phyloP scores from a whole-genome alignment of 345 rosid species.

The Punica granatum region DNA sequence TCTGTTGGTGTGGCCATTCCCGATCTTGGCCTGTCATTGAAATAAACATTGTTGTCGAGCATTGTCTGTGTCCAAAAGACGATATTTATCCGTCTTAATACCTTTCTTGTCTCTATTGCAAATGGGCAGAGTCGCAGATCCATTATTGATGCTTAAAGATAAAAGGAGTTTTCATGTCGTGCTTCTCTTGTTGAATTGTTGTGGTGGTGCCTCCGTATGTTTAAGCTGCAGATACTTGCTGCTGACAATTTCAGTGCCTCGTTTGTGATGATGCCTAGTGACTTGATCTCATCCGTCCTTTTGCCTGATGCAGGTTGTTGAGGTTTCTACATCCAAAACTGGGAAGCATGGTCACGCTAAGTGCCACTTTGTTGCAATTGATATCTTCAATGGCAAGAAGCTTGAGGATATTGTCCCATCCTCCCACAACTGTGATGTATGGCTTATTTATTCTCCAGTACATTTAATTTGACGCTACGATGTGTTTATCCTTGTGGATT shows the following conservation, averaged over 20 bases:
- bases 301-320: constrained; percentile 46
- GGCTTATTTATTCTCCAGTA: not conserved
- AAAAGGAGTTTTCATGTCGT: too few relatives aligned
- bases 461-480: not conserved
- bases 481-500: not conserved
- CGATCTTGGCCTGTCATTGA: not conserved
- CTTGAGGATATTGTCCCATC: constrained; percentile 86
- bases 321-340: constrained; percentile 81
- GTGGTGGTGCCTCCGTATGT: too few relatives aligned
- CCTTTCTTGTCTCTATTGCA: too few relatives aligned
- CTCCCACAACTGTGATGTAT: constrained; percentile 81
- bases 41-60: not conserved
- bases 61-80: not conserved
- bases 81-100: not conserved
- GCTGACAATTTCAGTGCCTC: not conserved
- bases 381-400: constrained; percentile 74
- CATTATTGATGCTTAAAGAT: not conserved
- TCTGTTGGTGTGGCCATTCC: not conserved
- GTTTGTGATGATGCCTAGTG: too few relatives aligned
- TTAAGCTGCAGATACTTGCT: too few relatives aligned
- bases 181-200: too few relatives aligned
- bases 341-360: constrained; percentile 89
- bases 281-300: not conserved
- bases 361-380: constrained; percentile 81
- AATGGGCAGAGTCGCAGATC: not conserved